Evolutionary conservation across 768 basidiomycete genomes (phyloP).

Genomic region (Bullera alba): DNA sequence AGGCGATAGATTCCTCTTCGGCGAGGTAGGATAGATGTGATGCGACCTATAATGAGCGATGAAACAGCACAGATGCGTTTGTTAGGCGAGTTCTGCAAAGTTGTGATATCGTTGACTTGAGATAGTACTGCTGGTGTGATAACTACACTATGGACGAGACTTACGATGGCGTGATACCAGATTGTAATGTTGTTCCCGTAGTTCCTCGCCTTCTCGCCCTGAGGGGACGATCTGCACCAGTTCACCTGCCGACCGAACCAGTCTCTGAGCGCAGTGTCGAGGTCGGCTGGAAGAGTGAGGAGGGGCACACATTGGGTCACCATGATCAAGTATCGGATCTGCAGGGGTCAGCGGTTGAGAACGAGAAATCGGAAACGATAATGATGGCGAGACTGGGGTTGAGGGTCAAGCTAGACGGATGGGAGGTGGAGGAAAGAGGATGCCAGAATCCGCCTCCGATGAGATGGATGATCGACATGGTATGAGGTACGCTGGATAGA

Average conservation of each 20-base stretch:
- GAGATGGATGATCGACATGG: too few relatives aligned
- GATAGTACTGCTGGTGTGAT: neutral
- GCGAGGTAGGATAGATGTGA: slow-evolving; percentile 4
- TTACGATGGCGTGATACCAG: slow-evolving; percentile 20
- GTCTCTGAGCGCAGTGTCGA: neutral
- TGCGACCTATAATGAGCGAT: slow-evolving; percentile 1
- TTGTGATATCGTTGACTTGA: neutral
- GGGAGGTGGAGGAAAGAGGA: too few relatives aligned
- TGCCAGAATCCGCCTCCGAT: too few relatives aligned
- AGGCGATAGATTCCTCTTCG: neutral
- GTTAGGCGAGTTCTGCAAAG: too few relatives aligned
- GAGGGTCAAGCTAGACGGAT: too few relatives aligned
- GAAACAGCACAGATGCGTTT: neutral
- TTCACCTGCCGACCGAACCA: slow-evolving; percentile 14
- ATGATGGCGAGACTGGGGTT: too few relatives aligned
- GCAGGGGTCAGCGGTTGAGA: too few relatives aligned
- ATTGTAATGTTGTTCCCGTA: slow-evolving; percentile 12
- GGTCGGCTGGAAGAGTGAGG: neutral
- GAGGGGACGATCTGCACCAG: slow-evolving; percentile 7
- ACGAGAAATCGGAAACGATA: too few relatives aligned
- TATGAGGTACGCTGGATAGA: too few relatives aligned
- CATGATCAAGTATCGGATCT: too few relatives aligned
- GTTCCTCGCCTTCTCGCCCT: slow-evolving; percentile 1
- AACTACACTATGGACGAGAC: neutral
- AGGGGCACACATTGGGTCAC: too few relatives aligned